A percentile compares a stretch with the other conserved stretches of the same genome.
Conservation (phyloP, 2,329 filamentous ascomycete species). For the Exophiala mesophila region DNA sequence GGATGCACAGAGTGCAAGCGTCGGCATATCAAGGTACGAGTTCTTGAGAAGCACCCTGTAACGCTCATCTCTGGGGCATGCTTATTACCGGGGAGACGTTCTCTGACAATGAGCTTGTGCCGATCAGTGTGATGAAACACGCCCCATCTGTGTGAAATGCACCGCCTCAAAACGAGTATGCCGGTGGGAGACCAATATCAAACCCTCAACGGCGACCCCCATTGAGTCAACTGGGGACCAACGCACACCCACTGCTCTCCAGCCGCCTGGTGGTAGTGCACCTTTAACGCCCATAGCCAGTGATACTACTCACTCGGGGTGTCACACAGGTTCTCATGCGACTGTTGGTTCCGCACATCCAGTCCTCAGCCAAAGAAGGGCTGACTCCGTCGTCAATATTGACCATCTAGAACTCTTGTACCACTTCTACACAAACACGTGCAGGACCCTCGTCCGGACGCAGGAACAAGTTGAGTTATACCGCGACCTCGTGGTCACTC, state of each 20-base stretch:
- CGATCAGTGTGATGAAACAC: slow-evolving; percentile 34
- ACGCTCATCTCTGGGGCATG: no score
- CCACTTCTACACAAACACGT: slow-evolving; percentile 23
- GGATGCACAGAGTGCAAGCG: slow-evolving; percentile 37
- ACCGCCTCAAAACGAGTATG: slow-evolving; percentile 22
- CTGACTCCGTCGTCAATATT: slow-evolving; percentile 26
- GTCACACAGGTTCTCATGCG: background rate
- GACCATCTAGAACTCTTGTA: slow-evolving; percentile 31
- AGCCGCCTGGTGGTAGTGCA: background rate
- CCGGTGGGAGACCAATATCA: slow-evolving; percentile 4
- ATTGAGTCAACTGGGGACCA: background rate
- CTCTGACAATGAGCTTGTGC: no score
- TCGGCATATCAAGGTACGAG: slow-evolving; percentile 38
- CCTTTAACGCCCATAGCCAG: background rate
- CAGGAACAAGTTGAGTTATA: slow-evolving; percentile 4
- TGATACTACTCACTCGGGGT: background rate
- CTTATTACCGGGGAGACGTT: no score
- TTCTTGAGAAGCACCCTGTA: no score
- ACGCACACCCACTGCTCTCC: background rate
- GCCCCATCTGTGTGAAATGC: slow-evolving; percentile 34
- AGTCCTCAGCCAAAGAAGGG: background rate
- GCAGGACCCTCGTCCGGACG: slow-evolving; percentile 27
- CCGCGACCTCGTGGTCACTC: slow-evolving; percentile 4
- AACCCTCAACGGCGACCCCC: background rate
- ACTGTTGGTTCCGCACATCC: background rate